Evolutionary conservation across 352 stramenopile species (phyloP).

Genomic region (Phytopythium oedochilum): DNA sequence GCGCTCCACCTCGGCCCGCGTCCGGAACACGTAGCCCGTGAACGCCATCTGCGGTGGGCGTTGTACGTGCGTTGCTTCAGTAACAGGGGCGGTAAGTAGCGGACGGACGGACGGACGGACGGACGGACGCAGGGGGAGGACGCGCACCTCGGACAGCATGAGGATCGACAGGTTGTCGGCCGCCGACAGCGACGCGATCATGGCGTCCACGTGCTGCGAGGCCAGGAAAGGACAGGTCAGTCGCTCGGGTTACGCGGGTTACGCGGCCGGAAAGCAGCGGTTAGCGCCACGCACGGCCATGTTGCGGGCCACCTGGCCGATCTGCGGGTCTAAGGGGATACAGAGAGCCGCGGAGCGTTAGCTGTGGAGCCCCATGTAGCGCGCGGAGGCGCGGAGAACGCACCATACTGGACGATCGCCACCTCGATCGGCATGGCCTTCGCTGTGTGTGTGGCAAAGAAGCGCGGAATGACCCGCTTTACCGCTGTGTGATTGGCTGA

Average conservation of each 20-base stretch:
- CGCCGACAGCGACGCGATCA: constrained; percentile 44
- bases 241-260: too few species aligned
- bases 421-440: constrained; percentile 36
- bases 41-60: constrained; percentile 64
- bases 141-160: constrained; percentile 68
- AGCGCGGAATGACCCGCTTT: too few species aligned
- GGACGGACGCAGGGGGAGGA: too few species aligned
- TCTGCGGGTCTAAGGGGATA: constrained; percentile 50
- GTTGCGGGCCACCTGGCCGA: constrained; percentile 63
- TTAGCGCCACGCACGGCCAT: constrained; percentile 34
- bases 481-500: too few species aligned
- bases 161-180: constrained; percentile 59
- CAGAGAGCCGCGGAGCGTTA: background rate
- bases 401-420: constrained; percentile 80
- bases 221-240: too few species aligned
- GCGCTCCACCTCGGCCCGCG: constrained; percentile 40
- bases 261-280: too few species aligned
- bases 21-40: constrained; percentile 76
- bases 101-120: too few species aligned
- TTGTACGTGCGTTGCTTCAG: too few species aligned
- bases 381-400: constrained; percentile 4
- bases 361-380: background rate
- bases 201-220: constrained; percentile 51
- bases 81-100: too few species aligned
- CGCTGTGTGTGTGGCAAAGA: background rate